Percentiles rank a stretch among this genome's conserved stretches.
Evolutionary conservation across 257 asterid genomes (phyloP).

Genomic region (Salvia miltiorrhiza): DNA sequence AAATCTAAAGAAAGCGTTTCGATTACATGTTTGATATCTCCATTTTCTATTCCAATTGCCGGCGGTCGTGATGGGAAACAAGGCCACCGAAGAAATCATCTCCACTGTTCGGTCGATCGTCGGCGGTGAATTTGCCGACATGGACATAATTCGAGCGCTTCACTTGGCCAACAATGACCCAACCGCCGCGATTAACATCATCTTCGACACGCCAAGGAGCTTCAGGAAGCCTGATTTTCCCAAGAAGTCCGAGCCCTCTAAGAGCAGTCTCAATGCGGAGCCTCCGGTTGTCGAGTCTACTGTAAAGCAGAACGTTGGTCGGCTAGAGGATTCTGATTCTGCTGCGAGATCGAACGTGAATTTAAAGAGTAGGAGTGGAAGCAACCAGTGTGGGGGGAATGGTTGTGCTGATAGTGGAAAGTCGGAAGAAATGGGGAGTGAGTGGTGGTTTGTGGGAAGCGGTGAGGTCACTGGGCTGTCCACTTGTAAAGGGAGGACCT

Average conservation of each 20-base stretch:
- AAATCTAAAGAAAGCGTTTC: background rate
- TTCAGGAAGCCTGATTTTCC: slow-evolving; percentile 42
- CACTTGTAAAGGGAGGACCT: slow-evolving; percentile 78
- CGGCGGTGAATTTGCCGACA: slow-evolving; percentile 65
- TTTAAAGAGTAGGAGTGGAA: slow-evolving; percentile 19
- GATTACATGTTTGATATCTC: background rate
- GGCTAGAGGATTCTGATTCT: slow-evolving; percentile 13
- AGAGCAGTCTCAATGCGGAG: slow-evolving; percentile 21
- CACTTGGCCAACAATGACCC: slow-evolving; percentile 92
- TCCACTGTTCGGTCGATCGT: slow-evolving; percentile 78
- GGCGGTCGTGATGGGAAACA: slow-evolving; percentile 51
- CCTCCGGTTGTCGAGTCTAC: slow-evolving; percentile 14
- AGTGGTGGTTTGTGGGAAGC: slow-evolving; percentile 89
- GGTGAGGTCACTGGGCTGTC: slow-evolving; percentile 75
- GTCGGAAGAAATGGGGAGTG: slow-evolving; percentile 47
- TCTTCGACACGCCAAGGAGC: slow-evolving; percentile 63
- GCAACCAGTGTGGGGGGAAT: slow-evolving; percentile 26
- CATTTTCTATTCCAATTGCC: background rate
- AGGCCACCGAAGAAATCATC: slow-evolving; percentile 57
- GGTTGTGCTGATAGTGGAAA: slow-evolving; percentile 3
- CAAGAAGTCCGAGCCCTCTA: slow-evolving; percentile 29
- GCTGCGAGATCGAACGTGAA: slow-evolving; percentile 24
- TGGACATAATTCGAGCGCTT: slow-evolving; percentile 93
- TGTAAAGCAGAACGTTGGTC: background rate
- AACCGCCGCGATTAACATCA: slow-evolving; percentile 85